A percentile compares a stretch with the other conserved stretches of the same genome.
These are phyloP conservation scores for Axilococcus clingmanii DNA, from an alignment of 139 green algal genomes.

Conservation along the genomic window DNA sequence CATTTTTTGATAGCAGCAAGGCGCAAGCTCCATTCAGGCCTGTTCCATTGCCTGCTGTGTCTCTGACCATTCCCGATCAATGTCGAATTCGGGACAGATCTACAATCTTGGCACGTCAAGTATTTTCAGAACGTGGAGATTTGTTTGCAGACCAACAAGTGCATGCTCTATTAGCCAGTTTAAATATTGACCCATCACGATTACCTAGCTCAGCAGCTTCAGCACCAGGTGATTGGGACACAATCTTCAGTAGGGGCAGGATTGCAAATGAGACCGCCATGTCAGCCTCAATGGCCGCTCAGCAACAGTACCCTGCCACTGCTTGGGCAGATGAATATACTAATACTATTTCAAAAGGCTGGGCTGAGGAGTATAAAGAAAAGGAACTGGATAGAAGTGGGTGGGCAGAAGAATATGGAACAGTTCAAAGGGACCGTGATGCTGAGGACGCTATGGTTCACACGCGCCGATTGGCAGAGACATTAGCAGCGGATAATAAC, in stretches of 20 bases:
- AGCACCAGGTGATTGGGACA: constrained; percentile 22
- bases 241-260: constrained; percentile 10
- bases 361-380: constrained; percentile 16
- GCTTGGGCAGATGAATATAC: constrained; percentile 38
- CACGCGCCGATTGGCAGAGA: constrained; percentile 42
- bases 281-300: constrained; percentile 2
- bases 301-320: background rate
- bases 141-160: constrained; percentile 63
- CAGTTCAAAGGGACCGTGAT: background rate
- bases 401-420: background rate
- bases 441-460: constrained; percentile 24
- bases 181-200: constrained; percentile 52
- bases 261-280: constrained; percentile 7
- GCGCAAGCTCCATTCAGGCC: too few relatives aligned
- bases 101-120: constrained; percentile 74
- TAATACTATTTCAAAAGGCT: background rate
- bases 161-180: constrained; percentile 44
- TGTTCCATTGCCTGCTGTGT: too few relatives aligned
- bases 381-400: background rate
- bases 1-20: constrained; percentile 50
- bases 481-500: constrained; percentile 36
- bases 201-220: constrained; percentile 30
- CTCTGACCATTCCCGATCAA: too few relatives aligned
- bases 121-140: constrained; percentile 57
- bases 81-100: constrained; percentile 58